These are phyloP conservation scores for Puya raimondii DNA, from an alignment of 176 grass and related monocot species.

Conservation along the genomic window DNA sequence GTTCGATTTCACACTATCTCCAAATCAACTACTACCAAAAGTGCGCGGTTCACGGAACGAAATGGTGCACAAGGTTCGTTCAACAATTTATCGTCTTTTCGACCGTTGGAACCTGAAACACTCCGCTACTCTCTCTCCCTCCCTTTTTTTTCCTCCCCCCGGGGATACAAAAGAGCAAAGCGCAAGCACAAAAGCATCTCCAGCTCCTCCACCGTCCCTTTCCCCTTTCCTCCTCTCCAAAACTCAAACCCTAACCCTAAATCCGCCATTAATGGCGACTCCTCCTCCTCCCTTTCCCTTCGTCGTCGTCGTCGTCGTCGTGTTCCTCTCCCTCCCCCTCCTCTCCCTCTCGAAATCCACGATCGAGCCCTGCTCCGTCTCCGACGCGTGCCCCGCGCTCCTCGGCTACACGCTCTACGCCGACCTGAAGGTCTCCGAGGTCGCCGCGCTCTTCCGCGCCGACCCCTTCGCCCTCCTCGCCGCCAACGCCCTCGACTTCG, in stretches of 20 bases:
- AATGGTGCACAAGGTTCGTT: too few species aligned
- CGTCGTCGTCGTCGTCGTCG: conserved; percentile 17
- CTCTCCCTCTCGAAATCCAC: conserved; percentile 34
- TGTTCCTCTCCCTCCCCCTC: not conserved
- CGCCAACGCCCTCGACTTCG: conserved; percentile 72
- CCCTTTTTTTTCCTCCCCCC: too few species aligned
- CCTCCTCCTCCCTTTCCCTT: not conserved
- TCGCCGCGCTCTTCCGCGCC: conserved; percentile 58
- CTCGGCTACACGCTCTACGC: conserved; percentile 83
- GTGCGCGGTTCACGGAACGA: too few species aligned
- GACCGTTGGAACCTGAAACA: too few species aligned
- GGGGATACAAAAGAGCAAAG: too few species aligned
- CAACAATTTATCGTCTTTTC: too few species aligned
- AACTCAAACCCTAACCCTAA: conserved; percentile 16
- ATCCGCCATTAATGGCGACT: conserved; percentile 3
- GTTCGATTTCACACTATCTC: too few species aligned
- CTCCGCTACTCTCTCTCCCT: too few species aligned
- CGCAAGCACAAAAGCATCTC: not conserved
- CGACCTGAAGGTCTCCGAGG: conserved; percentile 75
- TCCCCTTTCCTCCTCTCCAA: conserved; percentile 1
- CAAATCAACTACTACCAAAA: too few species aligned
- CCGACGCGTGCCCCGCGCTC: conserved; percentile 54
- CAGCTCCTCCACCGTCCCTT: not conserved
- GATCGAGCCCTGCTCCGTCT: conserved; percentile 63
- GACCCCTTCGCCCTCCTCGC: conserved; percentile 74